Percentiles rank a stretch among this genome's conserved stretches.
phyloP scores from a whole-genome alignment of 2,329 filamentous ascomycete genomes.

The Sarocladium brachiariae region DNA sequence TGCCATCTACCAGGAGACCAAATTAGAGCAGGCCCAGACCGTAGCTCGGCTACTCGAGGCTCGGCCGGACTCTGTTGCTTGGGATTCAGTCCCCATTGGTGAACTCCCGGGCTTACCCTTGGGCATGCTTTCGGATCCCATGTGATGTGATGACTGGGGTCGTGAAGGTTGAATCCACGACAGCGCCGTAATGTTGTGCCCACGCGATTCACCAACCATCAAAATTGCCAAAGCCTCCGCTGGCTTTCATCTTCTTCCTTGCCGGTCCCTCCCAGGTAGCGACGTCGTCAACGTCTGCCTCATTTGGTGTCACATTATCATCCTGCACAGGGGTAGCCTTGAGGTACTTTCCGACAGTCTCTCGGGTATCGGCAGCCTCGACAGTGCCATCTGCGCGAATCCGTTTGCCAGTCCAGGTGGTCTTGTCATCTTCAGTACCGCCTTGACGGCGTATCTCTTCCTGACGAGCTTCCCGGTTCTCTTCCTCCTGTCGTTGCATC shows the following conservation, averaged over 20 bases:
- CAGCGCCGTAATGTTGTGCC: neutral
- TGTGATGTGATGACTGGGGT: neutral
- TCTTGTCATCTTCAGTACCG: conserved; percentile 77
- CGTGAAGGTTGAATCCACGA: neutral
- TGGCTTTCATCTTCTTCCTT: conserved; percentile 70
- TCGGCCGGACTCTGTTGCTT: neutral
- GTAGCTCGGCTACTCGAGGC: conserved; percentile 20
- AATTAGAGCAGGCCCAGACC: conserved; percentile 35
- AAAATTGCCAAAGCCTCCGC: conserved; percentile 86
- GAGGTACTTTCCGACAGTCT: conserved; percentile 73
- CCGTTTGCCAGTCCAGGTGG: conserved; percentile 94
- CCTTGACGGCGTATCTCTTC: conserved; percentile 58
- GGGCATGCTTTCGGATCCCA: neutral
- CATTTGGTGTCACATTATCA: neutral
- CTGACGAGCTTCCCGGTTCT: conserved; percentile 48
- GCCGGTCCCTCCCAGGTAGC: conserved; percentile 63
- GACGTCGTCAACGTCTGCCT: conserved; percentile 48
- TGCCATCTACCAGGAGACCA: conserved; percentile 38
- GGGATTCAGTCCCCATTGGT: neutral
- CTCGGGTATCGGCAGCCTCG: conserved; percentile 32
- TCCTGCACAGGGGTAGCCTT: conserved; percentile 41
- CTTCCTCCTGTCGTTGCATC: conserved; percentile 61
- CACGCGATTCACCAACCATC: conserved; percentile 64
- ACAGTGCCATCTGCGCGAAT: conserved; percentile 62
- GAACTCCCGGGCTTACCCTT: neutral